Percentiles rank a stretch among this genome's conserved stretches.
Evolutionary conservation across 805 yeast genomes (phyloP).

Genomic region (Starmerella riodocensis): DNA sequence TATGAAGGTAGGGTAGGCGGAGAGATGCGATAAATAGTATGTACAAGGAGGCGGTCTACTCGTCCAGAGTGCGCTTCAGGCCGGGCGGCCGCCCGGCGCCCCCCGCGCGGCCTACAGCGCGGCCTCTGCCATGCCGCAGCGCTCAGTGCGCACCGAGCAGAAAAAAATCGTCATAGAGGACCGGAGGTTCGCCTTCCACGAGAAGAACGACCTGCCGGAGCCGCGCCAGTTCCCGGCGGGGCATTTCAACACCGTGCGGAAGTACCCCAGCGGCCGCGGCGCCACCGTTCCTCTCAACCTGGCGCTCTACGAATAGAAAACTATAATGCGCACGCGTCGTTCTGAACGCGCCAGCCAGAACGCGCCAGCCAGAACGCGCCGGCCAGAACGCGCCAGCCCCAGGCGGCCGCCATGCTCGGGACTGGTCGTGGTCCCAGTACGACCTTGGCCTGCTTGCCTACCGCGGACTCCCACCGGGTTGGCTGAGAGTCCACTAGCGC

Average conservation of each 20-base stretch:
- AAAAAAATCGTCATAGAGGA: constrained; percentile 45
- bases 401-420: no score
- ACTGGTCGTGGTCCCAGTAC: no score
- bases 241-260: constrained; percentile 53
- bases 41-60: no score
- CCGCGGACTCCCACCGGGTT: no score
- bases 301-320: constrained; percentile 27
- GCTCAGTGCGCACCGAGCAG: constrained; percentile 13
- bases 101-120: constrained; percentile 20
- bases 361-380: no score
- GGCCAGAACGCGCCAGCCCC: no score
- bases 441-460: no score
- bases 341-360: no score
- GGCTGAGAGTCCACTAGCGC: no score
- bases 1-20: no score
- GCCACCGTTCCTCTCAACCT: constrained; percentile 76
- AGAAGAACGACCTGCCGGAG: constrained; percentile 59
- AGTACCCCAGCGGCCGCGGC: constrained; percentile 93
- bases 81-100: constrained; percentile 13
- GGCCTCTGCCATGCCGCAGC: constrained; percentile 21
- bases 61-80: background rate
- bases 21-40: no score
- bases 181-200: constrained; percentile 55
- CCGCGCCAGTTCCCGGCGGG: constrained; percentile 41
- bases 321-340: no score